Percentiles rank a stretch among this genome's conserved stretches.
Conservation (phyloP, 306 rosid species). For the Lathyrus sativus region DNA sequence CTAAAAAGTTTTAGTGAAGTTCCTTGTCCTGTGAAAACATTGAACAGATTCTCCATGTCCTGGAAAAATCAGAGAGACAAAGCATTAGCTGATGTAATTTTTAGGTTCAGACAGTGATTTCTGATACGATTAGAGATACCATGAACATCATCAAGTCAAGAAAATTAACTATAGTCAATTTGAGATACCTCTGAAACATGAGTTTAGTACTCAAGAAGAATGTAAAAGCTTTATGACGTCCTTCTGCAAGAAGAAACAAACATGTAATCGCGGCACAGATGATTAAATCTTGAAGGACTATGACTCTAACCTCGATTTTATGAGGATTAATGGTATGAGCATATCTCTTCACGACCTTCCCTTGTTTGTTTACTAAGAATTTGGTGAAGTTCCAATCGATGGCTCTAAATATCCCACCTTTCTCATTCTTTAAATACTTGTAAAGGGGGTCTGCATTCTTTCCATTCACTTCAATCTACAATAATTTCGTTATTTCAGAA, state of each 20-base stretch:
- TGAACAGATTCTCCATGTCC: constrained; percentile 7
- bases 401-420: constrained; percentile 78
- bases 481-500: constrained; percentile 31
- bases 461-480: constrained; percentile 81
- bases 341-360: constrained; percentile 83
- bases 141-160: too few species aligned
- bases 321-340: constrained; percentile 83
- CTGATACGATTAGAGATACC: too few species aligned
- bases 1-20: constrained; percentile 3
- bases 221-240: constrained; percentile 66
- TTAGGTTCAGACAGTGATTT: too few species aligned
- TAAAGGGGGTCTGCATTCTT: constrained; percentile 71
- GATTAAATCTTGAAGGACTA: not conserved
- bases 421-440: constrained; percentile 66
- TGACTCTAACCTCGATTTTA: constrained; percentile 71
- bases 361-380: constrained; percentile 79
- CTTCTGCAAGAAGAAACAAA: constrained; percentile 62
- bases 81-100: not conserved
- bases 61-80: constrained; percentile 16
- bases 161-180: not conserved
- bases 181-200: constrained; percentile 24
- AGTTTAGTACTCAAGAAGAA: constrained; percentile 50
- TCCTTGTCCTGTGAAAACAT: constrained; percentile 24
- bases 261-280: not conserved
- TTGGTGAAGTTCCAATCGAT: constrained; percentile 96